Evolutionary conservation across 352 stramenopile genomes (phyloP).

Genomic region (Globisporangium lucens): DNA sequence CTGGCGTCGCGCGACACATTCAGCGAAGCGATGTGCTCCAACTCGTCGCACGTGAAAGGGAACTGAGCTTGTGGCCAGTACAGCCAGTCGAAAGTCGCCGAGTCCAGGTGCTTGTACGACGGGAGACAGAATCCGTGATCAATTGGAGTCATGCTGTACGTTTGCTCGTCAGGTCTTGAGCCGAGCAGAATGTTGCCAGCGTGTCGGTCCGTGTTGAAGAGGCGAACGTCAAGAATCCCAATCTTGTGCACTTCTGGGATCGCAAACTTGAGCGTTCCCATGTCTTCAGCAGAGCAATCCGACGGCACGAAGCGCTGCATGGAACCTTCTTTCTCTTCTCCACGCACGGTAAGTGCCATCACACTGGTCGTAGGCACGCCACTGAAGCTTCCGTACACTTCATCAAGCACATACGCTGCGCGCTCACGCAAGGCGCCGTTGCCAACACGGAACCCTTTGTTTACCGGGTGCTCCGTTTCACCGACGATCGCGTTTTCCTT

Average conservation of each 20-base stretch:
- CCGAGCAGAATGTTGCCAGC: constrained; percentile 84
- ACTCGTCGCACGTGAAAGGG: constrained; percentile 73
- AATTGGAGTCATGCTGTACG: constrained; percentile 84
- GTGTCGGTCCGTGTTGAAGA: constrained; percentile 89
- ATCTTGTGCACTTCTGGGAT: constrained; percentile 89
- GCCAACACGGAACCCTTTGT: constrained; percentile 85
- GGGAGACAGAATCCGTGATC: constrained; percentile 88
- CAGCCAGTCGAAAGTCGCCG: constrained; percentile 85
- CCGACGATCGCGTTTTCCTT: constrained; percentile 78
- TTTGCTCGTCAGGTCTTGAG: constrained; percentile 46
- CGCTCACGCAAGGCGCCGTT: constrained; percentile 83
- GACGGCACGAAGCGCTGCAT: constrained; percentile 82
- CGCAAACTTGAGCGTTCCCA: constrained; percentile 82
- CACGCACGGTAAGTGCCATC: constrained; percentile 58
- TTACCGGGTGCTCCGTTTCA: constrained; percentile 74
- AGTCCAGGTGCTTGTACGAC: constrained; percentile 77
- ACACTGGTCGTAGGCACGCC: constrained; percentile 80
- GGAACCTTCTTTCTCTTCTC: constrained; percentile 78
- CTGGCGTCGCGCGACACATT: constrained; percentile 52
- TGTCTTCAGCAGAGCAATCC: constrained; percentile 85
- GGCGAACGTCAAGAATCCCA: constrained; percentile 81
- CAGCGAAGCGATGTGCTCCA: constrained; percentile 75
- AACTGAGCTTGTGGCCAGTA: constrained; percentile 87
- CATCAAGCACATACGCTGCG: constrained; percentile 80
- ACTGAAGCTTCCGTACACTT: constrained; percentile 77